Evolutionary conservation across 2,329 filamentous ascomycete genomes (phyloP), one percentile per base, ranked within the genome.

Genomic region (Pseudopithomyces chartarum): DNA sequence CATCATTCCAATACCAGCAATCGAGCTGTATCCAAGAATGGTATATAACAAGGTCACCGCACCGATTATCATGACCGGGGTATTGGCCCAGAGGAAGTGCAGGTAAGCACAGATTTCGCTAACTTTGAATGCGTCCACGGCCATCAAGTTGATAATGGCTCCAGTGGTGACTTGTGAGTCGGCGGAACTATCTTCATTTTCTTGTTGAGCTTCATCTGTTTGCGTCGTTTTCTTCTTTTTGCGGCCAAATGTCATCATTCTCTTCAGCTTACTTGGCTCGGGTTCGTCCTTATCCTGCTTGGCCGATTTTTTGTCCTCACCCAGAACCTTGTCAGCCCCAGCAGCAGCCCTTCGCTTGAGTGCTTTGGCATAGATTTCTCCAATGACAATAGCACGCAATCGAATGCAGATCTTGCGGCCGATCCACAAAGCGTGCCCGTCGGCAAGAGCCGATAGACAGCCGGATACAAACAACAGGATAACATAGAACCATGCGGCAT

Each of bases 131-230:
- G 94, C 97, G 80, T 99, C 96, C 39, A 99, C 96, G 11, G 95
- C 96, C 95, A 99, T 99, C 63, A 99, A 82, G 76, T 98, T 99
- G 80, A 99, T 99, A 69, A 99, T 97, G n/a, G 95, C 96, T 60
- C 96, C 95, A 49, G 96, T 84, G 59, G 95, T 97, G 38, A 92
- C 94, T 78, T 96, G 92, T 56, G 89, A 85, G 59, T 92, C 88
- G 15, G 74, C 73, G 13, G 67, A 65, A 0, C 69, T 59, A 47
- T 70, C 67, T 23, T 68, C 59, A 20, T 71, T 60, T 2, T 73
- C 64, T 10, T 64, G 44, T 46, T 75, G 71, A 32, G 45, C 45
- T 38, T 38, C 11, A 15, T 77, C 68, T 54, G 80, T 80, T 56
- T 82, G 74, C 2, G 75, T 76, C 8, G 65, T 64, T 61, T 73